Base-by-base conservation (phyloP, 2,329 filamentous ascomycete species). In the Ascochyta lentis region DNA sequence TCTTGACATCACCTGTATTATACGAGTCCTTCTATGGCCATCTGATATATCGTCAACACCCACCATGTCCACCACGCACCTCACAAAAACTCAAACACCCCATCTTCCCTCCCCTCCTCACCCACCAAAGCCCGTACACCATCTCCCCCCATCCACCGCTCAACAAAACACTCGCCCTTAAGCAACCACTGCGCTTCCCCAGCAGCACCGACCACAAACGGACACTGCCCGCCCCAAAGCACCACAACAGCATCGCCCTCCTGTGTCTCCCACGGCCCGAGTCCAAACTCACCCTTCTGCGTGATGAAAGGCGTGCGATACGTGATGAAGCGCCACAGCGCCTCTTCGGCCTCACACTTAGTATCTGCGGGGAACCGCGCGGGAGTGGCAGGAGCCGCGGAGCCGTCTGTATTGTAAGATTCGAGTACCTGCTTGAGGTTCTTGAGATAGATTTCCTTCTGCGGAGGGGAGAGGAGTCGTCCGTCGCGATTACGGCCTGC, bases 151-250 rank as follows among this genome's bases (percentile, higher is more conserved):
- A 55, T 45, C n/a, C 41, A 55, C 2, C 7, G 40, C 10, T 46
- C 19, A 8, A 49, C 40, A 22, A 40, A 56, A 39, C 54, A 56
- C 24, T 61, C 60, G 1, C 59, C 60, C 13, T 61, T 47, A 27
- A 64, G 49, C 10, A 34, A 24, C 37, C 51, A 54, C 35, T 22
- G 38, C 2, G 49, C 33, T 0, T 31, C n/a, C n/a, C 13, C 34
- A 22, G 29, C n/a, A 5, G 22, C 31, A n/a, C 48, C 38, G 12
- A 27, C 27, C 7, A 61, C 56, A 27, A 60, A 61, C 8, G 60
- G 61, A n/a, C 62, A 58, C 47, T 66, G 64, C 1, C 54, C 56
- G 8, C 64, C 64, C 58, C 56, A 66, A 8, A 65, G 42, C 27
- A 62, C 54, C 13, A 54, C 59, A 4, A 67, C 44, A 9, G 19